These are phyloP conservation scores for Rhodotorula babjevae DNA, from an alignment of 768 basidiomycete species.

Conservation along the genomic window DNA sequence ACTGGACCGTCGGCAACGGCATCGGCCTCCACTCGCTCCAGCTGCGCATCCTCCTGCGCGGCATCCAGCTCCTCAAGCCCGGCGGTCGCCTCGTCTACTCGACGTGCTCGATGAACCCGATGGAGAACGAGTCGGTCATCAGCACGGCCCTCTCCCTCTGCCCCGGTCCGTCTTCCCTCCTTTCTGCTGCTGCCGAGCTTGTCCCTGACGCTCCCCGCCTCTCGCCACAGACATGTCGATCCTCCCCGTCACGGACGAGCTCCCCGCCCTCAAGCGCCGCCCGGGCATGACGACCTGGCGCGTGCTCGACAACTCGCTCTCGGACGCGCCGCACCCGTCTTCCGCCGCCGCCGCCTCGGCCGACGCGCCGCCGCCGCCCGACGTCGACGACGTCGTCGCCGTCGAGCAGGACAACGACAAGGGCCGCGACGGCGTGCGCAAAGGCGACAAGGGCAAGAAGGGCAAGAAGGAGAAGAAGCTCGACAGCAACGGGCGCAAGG, in stretches of 20 bases:
- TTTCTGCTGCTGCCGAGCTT: neutral
- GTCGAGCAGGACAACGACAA: slow-evolving; percentile 14
- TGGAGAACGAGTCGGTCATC: slow-evolving; percentile 95
- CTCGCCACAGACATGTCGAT: slow-evolving; percentile 56
- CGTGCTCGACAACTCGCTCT: slow-evolving; percentile 57
- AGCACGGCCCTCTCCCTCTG: slow-evolving; percentile 71
- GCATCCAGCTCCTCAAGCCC: slow-evolving; percentile 79
- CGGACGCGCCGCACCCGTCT: slow-evolving; percentile 29
- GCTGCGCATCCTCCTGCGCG: slow-evolving; percentile 82
- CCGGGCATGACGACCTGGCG: slow-evolving; percentile 75
- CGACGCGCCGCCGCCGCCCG: neutral
- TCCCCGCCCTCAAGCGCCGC: slow-evolving; percentile 67
- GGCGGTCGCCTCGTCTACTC: slow-evolving; percentile 95
- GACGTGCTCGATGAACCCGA: slow-evolving; percentile 92
- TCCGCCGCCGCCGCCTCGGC: neutral
- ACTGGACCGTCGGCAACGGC: slow-evolving; percentile 81
- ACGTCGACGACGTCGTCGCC: slow-evolving; percentile 14
- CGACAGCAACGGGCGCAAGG: slow-evolving; percentile 53
- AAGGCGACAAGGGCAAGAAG: neutral
- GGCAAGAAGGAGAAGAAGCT: slow-evolving; percentile 28
- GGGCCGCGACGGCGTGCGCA: neutral
- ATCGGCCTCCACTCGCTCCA: slow-evolving; percentile 87
- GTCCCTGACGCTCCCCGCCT: neutral
- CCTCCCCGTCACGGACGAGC: slow-evolving; percentile 66
- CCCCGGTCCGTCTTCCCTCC: slow-evolving; percentile 54